Conservation (phyloP, 1,284 basidiomycete species). For the Ustilago curta region DNA sequence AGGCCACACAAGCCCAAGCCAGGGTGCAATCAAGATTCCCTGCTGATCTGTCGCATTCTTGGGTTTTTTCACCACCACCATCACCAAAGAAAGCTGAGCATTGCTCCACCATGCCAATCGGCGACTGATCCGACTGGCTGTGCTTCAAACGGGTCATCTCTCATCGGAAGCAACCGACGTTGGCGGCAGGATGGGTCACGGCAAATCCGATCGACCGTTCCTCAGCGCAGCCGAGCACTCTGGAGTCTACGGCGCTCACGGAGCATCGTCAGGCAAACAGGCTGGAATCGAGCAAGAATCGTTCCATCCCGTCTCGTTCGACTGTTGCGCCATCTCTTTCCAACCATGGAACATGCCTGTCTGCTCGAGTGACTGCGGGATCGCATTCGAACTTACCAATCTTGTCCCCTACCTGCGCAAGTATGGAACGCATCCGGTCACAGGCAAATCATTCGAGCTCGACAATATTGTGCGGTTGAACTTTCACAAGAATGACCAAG, state of each 20-base stretch:
- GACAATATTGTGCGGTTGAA: slow-evolving; percentile 87
- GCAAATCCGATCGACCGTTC: slow-evolving; percentile 62
- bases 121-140: neutral
- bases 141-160: no score
- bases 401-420: slow-evolving; percentile 88
- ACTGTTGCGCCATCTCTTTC: slow-evolving; percentile 91
- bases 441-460: slow-evolving; percentile 82
- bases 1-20: no score
- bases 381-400: slow-evolving; percentile 72
- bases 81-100: no score
- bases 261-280: slow-evolving; percentile 48
- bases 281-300: slow-evolving; percentile 71
- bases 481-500: slow-evolving; percentile 75
- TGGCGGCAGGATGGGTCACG: slow-evolving; percentile 56
- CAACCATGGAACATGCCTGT: slow-evolving; percentile 91
- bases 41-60: no score
- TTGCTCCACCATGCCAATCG: neutral
- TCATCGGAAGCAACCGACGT: no score
- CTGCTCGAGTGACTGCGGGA: slow-evolving; percentile 78
- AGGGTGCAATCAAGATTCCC: no score
- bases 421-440: slow-evolving; percentile 82
- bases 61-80: no score
- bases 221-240: slow-evolving; percentile 62
- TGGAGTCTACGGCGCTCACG: slow-evolving; percentile 59
- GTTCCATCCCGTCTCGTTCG: slow-evolving; percentile 78